Evolutionary conservation across 768 basidiomycete species (phyloP).

Genomic region (Favolaschia claudopus): DNA sequence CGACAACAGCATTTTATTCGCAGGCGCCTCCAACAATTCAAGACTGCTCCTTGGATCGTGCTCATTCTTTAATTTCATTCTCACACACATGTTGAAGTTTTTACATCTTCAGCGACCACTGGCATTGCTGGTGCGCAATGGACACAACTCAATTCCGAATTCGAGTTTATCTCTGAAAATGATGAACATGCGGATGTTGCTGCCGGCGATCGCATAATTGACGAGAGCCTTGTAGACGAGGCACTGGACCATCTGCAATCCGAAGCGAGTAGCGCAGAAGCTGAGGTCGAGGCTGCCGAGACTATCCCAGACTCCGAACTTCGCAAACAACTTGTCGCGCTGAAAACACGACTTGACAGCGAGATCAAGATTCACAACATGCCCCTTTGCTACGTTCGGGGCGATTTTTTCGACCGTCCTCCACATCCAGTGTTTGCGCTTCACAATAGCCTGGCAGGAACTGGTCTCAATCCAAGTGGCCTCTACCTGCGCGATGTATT

Average conservation of each 20-base stretch:
- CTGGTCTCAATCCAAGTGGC: not conserved
- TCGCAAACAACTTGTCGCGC: not conserved
- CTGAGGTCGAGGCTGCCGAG: not conserved
- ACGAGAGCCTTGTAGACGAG: not conserved
- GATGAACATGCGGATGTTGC: slow-evolving; percentile 4
- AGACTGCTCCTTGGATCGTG: too few species aligned
- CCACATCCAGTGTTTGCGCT: slow-evolving; percentile 6
- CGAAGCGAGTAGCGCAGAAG: not conserved
- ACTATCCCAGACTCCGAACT: not conserved
- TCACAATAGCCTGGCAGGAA: not conserved
- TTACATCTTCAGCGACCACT: too few species aligned
- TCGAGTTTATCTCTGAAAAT: not conserved
- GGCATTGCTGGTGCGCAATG: too few species aligned
- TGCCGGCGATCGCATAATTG: not conserved
- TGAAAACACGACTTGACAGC: not conserved
- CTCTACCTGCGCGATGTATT: slow-evolving; percentile 6
- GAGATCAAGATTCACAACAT: not conserved
- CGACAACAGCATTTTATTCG: too few species aligned
- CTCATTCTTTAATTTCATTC: too few species aligned
- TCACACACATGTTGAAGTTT: too few species aligned
- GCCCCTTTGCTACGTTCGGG: not conserved
- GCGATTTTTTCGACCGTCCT: slow-evolving; percentile 12
- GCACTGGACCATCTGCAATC: not conserved
- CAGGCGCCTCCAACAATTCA: too few species aligned
- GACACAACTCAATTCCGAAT: slow-evolving; percentile 1